Evolutionary conservation across 345 rosid genomes (phyloP), one percentile per base, ranked within the genome.

Genomic region (Arabidopsis arenosa): DNA sequence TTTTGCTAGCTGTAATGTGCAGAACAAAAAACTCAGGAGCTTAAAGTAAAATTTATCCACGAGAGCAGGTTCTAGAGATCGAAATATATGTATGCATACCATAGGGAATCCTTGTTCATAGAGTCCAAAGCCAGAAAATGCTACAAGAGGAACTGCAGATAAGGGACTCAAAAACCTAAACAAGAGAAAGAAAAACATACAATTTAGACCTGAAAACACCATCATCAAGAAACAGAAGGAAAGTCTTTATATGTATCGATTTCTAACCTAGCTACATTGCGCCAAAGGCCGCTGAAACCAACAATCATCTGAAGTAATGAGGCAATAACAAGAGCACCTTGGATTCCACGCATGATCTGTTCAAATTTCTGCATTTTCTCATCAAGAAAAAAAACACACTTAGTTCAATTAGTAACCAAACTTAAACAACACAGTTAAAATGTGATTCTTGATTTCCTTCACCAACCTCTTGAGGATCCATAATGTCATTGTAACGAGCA

Each of bases 201-300:
- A 17, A 5, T 52, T 15, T 1, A 68, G 76, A 63, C 14, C 12
- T 4, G 3, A 4, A 55, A 15, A 68, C 0, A 6, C 53, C 17
- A 41, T 14, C 51, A 56, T 47, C 33, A 56, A 5, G 28, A 58
- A 68, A 9, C 62, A 52, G 62, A 75, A 75, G 51, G 23, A 36
- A 9, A 1, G 45, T 73, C 44, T 63, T 52, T 40, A 23, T 17
- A 30, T 41, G 2, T 17, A 32, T 33, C n/a, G 21, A 9, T 11
- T 51, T 30, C 1, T 48, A 83, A 86, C 97, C 97, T 89, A 35
- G 86, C 85, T 59, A 91, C 90, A 80, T 89, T 93, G 35, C 97
- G 85, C 98, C 98, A 91, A 33, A 93, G 90, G 55, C 98, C 97
- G 58, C 97, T 93, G 79, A 93, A 91, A 55, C 98, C 97, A 47